Evolutionary conservation across 164 flowering plant genomes (phyloP).

Genomic region (Warburgia ugandensis): DNA sequence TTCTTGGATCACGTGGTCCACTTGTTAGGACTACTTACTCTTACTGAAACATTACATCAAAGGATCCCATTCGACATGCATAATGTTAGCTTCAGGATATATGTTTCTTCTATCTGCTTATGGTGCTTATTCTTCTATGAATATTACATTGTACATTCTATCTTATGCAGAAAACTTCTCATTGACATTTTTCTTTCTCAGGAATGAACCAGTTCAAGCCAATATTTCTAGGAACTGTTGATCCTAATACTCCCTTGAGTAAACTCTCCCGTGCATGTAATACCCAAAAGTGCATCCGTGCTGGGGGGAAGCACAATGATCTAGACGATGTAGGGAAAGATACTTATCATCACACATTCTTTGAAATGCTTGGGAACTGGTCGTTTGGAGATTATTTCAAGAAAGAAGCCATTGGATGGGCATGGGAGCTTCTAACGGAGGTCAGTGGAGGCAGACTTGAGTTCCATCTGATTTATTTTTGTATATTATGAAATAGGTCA

Average conservation of each 20-base stretch:
- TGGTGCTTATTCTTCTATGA: not conserved
- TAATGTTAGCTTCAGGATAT: not conserved
- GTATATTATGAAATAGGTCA: not conserved
- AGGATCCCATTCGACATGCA: no score
- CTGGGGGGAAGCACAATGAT: constrained; percentile 98
- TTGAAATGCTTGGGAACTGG: constrained; percentile 99
- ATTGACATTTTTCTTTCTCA: constrained; percentile 16
- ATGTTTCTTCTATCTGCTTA: not conserved
- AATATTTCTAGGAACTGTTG: constrained; percentile 77
- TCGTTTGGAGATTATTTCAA: constrained; percentile 97
- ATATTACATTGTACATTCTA: not conserved
- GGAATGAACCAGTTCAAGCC: constrained; percentile 99
- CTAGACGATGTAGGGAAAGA: constrained; percentile 99
- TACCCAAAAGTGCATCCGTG: constrained; percentile 96
- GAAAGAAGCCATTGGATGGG: constrained; percentile 82
- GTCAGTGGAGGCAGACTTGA: constrained; percentile 21
- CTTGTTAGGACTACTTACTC: no score
- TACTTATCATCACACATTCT: constrained; percentile 96
- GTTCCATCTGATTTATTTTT: not conserved
- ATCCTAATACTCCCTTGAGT: constrained; percentile 73
- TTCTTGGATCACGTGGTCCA: no score
- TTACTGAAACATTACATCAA: no score
- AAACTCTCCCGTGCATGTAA: constrained; percentile 81
- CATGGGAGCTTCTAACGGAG: constrained; percentile 93
- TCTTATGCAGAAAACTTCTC: not conserved